Base-by-base conservation (phyloP, 140 eudicot genomes). In the Oenanthe javanica region DNA sequence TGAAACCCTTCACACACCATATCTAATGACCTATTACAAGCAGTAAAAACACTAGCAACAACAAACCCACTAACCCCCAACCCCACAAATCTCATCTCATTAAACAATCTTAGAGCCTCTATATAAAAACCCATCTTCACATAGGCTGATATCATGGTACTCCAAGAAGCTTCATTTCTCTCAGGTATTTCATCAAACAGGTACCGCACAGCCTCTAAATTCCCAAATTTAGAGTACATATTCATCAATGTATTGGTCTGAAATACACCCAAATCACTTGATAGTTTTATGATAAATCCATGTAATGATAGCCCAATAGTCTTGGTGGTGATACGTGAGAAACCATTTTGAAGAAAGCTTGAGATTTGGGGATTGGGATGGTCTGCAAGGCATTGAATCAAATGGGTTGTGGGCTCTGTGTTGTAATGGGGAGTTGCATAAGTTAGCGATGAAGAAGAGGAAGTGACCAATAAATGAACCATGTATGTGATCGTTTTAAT, bases 161-260 rank as follows among this genome's bases (percentile, higher is more conserved):
- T 88, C 98, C 97, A 93, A 12, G 98, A 86, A 52, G 91, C 93
- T 46, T 81, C 88, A 63, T 90, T 89, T 86, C 93, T 94, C 1
- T 87, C 84, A 79, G 88, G 94, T 97, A 94, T 92, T 90, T 81
- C 51, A 73, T 90, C 96, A 46, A 94, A 94, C 92, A 94, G 79
- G 52, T 79, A 49, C 42, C 88, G 66, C 3, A 96, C 97, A 79
- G 77, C 81, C 9, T 85, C 59, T 2, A 84, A 51, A 18, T 83
- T 82, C 7, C 90, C 90, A 23, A 82, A 85, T 42, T 77, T 94
- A 0, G 91, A 82, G 81, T 92, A 90, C 97, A 92, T 90, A 16
- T 75, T 87, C 0, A 94, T 83, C 88, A 94, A 86, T 0, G 97
- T 93, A 79, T 93, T 93, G 1, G 87, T 42, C 61, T 91, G 87